A percentile compares a stretch with the other conserved stretches of the same genome.
These are phyloP conservation scores for Neofusicoccum ribis DNA, from an alignment of 2,329 filamentous ascomycete species.

Conservation along the genomic window DNA sequence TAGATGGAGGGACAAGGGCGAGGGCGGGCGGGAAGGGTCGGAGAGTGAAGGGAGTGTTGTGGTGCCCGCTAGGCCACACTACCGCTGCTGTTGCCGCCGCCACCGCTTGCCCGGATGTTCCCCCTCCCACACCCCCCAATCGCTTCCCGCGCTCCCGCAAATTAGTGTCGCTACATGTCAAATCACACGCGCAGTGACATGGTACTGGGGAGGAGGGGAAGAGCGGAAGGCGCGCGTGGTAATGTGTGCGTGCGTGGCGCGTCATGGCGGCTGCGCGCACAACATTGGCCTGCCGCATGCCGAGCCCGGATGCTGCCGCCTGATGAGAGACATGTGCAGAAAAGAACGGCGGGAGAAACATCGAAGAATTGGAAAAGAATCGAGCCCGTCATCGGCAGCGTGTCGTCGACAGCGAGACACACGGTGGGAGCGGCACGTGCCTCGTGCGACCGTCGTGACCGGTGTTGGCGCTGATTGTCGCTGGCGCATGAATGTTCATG, in stretches of 20 bases:
- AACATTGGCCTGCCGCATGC: not conserved
- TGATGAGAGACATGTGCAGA: not conserved
- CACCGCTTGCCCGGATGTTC: no score
- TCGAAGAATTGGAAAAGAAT: not conserved
- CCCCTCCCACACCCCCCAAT: no score
- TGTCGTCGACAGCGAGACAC: not conserved
- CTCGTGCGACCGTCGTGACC: not conserved
- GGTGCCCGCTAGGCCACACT: no score
- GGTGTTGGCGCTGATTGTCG: not conserved
- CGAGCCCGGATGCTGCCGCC: not conserved
- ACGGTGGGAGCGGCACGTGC: not conserved
- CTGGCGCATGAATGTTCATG: not conserved
- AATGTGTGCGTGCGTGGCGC: not conserved
- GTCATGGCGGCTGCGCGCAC: not conserved
- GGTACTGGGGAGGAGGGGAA: conserved; percentile 1
- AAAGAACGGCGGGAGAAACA: not conserved
- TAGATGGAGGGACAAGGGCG: not conserved
- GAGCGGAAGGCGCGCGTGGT: not conserved
- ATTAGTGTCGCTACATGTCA: not conserved
- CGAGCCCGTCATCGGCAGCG: not conserved
- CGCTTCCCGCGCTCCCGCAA: not conserved
- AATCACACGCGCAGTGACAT: not conserved
- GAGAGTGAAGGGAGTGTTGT: no score
- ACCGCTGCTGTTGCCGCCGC: no score
- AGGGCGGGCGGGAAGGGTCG: not conserved